Base-by-base conservation (phyloP, 768 basidiomycete genomes). In the Clitopilus hobsonii region DNA sequence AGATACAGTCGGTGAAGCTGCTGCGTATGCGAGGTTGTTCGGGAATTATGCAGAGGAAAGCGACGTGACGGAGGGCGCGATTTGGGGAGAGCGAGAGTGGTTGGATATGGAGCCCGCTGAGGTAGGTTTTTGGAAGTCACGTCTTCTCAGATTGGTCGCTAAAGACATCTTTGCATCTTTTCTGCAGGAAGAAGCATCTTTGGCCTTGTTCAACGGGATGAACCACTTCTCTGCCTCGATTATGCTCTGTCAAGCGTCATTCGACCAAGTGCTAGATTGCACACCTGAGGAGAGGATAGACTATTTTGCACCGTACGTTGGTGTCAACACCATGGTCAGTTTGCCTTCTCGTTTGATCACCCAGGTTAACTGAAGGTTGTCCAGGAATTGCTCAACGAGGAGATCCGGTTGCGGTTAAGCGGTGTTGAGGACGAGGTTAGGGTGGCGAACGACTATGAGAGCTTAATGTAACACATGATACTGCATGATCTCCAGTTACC, bases 221-320 rank as follows among this genome's bases (percentile, higher is more conserved):
- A 91, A 91, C 55, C 68, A 73, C 5, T 88, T 89, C 63, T 82
- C 83, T 0, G 83, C 89, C 5, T 76, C 80, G n/a, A 68, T 85
- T 3, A 77, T 91, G 54, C 69, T 90, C 1, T 81, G 75, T 52
- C 77, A 82, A 55, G 72, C 74, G 6, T 69, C 74, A 3, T 61
- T 88, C 5, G 76, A 84, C 14, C 74, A 80, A 3, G 82, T 89
- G 61, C 61, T 91, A 23, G 73, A 79, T 13, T 66, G 79, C 67
- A 64, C 70, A 7, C 64, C 80, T 2, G 75, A 85, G 36, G 73
- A 68, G 30, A 73, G 87, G 50, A 36, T 79, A 8, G 66, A 72
- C 13, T 64, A 68, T 28, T 84, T 82, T 64, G 76, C 74, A 1
- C 58, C 56, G 0, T 68, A 81, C 6, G 64, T 89, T 36, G 85